Evolutionary conservation across 2,329 filamentous ascomycete genomes (phyloP).

Genomic region (Neofusicoccum umdonicola): DNA sequence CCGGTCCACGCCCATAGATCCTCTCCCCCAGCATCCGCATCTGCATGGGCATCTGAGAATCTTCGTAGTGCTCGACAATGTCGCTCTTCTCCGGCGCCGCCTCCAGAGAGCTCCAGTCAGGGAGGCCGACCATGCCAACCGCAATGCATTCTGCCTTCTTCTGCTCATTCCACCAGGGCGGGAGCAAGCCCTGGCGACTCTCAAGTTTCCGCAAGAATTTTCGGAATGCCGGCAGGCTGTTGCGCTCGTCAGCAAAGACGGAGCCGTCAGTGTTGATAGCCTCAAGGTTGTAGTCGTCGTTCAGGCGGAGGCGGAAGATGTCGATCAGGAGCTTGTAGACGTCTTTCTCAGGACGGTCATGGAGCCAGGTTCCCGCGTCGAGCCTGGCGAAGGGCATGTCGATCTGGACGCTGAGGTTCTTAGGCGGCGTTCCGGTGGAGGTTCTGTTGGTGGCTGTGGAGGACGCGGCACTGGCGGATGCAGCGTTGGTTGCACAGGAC

Average conservation of each 20-base stretch:
- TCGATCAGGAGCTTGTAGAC: slow-evolving; percentile 31
- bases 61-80: slow-evolving; percentile 26
- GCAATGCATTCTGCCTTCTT: slow-evolving; percentile 25
- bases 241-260: neutral
- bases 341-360: slow-evolving; percentile 26
- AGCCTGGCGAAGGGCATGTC: slow-evolving; percentile 26
- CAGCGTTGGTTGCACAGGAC: slow-evolving; percentile 21
- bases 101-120: slow-evolving; percentile 22
- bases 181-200: slow-evolving; percentile 21
- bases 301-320: slow-evolving; percentile 26
- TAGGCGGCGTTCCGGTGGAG: neutral
- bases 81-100: slow-evolving; percentile 21
- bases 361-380: slow-evolving; percentile 25
- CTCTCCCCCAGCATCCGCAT: slow-evolving; percentile 26
- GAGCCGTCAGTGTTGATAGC: neutral
- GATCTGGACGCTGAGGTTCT: slow-evolving; percentile 23
- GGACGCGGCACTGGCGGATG: neutral
- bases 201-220: slow-evolving; percentile 22
- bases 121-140: slow-evolving; percentile 19
- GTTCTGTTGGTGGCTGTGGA: slow-evolving; percentile 7
- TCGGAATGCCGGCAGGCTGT: slow-evolving; percentile 23
- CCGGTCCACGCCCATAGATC: slow-evolving; percentile 21
- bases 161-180: slow-evolving; percentile 25
- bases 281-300: slow-evolving; percentile 25
- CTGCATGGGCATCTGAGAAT: slow-evolving; percentile 27